These are phyloP conservation scores for Pseudofabraea citricarpa DNA, from an alignment of 2,329 filamentous ascomycete species.

Conservation along the genomic window DNA sequence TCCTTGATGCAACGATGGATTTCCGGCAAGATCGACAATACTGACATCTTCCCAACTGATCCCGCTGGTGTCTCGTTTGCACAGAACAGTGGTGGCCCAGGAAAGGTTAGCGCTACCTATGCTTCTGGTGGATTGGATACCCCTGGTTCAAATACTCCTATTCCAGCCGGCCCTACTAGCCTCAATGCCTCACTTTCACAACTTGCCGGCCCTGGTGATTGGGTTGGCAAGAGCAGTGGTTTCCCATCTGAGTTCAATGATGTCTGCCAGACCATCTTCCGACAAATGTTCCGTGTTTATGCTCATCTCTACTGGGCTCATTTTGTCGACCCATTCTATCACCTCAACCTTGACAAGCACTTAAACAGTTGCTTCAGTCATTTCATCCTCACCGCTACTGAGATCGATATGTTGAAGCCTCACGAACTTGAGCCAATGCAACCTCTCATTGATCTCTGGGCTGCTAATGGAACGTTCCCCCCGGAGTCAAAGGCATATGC, in stretches of 20 bases:
- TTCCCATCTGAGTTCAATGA: conserved; percentile 88
- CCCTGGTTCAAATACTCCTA: conserved; percentile 31
- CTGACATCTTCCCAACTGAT: conserved; percentile 84
- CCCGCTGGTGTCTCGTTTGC: conserved; percentile 64
- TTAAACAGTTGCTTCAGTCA: conserved; percentile 86
- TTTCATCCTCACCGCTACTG: conserved; percentile 75
- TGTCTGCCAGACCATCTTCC: conserved; percentile 90
- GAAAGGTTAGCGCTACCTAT: conserved; percentile 50
- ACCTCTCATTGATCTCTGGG: conserved; percentile 87
- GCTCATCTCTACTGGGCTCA: conserved; percentile 97
- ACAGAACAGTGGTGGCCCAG: conserved; percentile 56
- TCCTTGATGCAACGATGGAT: conserved; percentile 97
- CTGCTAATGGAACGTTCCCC: conserved; percentile 82
- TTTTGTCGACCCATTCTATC: conserved; percentile 79
- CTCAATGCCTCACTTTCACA: conserved; percentile 53
- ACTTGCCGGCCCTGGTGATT: conserved; percentile 59
- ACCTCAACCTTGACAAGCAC: conserved; percentile 74
- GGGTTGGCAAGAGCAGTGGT: conserved; percentile 87
- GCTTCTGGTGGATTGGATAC: conserved; percentile 47
- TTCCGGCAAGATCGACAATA: conserved; percentile 89
- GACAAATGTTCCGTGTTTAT: conserved; percentile 98
- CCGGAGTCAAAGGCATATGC: conserved; percentile 65
- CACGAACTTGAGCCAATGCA: conserved; percentile 96
- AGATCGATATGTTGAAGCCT: conserved; percentile 77
- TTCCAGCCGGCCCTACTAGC: conserved; percentile 32